Base-by-base conservation (phyloP, 2,329 filamentous ascomycete genomes). In the Pestalotiopsis sp. region DNA sequence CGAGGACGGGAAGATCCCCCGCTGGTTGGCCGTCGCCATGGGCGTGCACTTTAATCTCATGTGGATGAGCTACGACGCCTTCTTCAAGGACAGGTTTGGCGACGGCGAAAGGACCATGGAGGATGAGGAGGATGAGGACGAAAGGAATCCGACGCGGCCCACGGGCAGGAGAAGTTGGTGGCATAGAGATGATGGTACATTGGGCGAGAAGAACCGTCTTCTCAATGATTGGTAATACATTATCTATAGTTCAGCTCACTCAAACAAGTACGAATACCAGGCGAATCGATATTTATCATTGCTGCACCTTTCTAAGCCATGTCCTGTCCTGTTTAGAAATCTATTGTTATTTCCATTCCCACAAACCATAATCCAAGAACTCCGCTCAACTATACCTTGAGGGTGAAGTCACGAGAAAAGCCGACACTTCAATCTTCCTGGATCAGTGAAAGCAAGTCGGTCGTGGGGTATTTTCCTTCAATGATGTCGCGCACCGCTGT, bases 401-500 rank as follows among this genome's bases (percentile, higher is more conserved):
- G 3, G 45, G 4, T 3, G 45, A 52, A n/a, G 17, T n/a, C 17
- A n/a, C 6, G 3, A 52, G 9, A 52, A n/a, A 4, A 12, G 11
- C 4, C 14, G 20, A 7, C 36, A n/a, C 13, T 2, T 58, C 62
- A 66, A 13, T 69, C 64, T 9, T 64, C 65, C 25, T 73, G 72
- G 40, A 93, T 88, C 68, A 96, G 84, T 68, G 86, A 84, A 27
- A 94, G 93, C 75, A 97, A 94, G 74, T 97, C 92, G 72, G 95
- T 90, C 20, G 95, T 92, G 73, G 90, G 90, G 74, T 91, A 89
- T 72, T 89, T 90, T 70, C 93, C 93, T 74, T 93, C 87, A 60
- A 97, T 82, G 74, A 97, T 95, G 72, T 90, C 90, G 71, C 93
- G 91, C 65, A 98, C 95, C 1, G 94, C 93, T 9, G 94, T 98